Base-by-base conservation (phyloP, 2,329 filamentous ascomycete species). In the Epichloe scottii region DNA sequence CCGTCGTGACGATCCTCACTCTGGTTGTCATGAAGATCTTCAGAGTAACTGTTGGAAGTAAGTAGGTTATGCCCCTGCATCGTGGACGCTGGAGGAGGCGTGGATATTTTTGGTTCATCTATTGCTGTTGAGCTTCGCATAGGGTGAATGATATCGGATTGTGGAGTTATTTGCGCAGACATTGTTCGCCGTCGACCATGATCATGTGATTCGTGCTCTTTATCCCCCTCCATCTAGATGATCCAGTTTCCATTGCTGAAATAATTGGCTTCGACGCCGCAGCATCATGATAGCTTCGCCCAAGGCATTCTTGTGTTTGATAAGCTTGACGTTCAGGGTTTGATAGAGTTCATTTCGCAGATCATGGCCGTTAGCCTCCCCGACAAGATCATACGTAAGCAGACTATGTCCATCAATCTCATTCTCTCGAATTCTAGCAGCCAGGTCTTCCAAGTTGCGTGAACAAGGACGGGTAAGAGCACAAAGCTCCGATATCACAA, bases 401-500 rank as follows among this genome's bases (percentile, higher is more conserved):
- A 90, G 71, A 0, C 76, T 72, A 43, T 78, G 71, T 1, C 87
- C 87, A 50, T 82, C 79, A 5, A 91, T 71, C 7, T 82, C 73
- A 50, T 87, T 75, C 1, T 82, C 74, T 6, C 74, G 69, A 5
- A 94, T 65, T 4, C 68, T 69, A 19, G 62, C 60, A 52, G 81
- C 77, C 3, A 94, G 71, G 0, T 62, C 47, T 0, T 60, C 59
- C 0, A 74, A 66, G 48, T 85, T 71, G 4, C 61, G 65, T 46
- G 66, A 66, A 75, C 76, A 79, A 10, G 77, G 73, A 46, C 71
- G 70, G 3, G 71, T 61, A 2, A 70, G 60, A 21, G 75, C 71
- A 61, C 83, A 88, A 3, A 94, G 71, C 59, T 84, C 81, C 15
- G 72, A 63, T 10, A 85, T 76, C 11, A 94, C 79, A 37, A 81